phyloP scores from a whole-genome alignment of 257 asterid genomes.

The Solanum sitiens region DNA sequence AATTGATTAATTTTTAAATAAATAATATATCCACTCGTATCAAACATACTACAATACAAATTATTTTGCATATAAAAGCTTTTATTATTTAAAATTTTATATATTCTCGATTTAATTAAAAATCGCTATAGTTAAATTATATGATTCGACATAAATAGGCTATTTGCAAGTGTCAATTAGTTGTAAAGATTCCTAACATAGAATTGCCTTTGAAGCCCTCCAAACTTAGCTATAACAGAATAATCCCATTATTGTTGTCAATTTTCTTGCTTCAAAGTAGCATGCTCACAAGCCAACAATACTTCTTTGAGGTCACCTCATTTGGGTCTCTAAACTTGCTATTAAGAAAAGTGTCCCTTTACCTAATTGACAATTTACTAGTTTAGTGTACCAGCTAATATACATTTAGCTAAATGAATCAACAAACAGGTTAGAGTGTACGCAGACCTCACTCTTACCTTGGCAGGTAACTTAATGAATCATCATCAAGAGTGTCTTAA shows the following conservation, averaged over 20 bases:
- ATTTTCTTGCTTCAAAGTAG: neutral
- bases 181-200: neutral
- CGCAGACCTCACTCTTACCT: neutral
- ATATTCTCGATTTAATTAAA: neutral
- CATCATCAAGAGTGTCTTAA: neutral
- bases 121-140: neutral
- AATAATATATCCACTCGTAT: neutral
- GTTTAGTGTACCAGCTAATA: neutral
- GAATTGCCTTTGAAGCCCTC: neutral
- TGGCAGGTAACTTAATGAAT: neutral
- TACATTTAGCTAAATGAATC: neutral
- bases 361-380: neutral
- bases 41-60: neutral
- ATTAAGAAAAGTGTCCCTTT: neutral
- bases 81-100: neutral
- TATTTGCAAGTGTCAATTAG: neutral
- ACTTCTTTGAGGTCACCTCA: neutral
- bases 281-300: neutral
- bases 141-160: neutral
- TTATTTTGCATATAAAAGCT: neutral
- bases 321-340: neutral
- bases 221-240: neutral
- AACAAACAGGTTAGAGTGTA: neutral
- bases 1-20: neutral
- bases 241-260: neutral